These are phyloP conservation scores for Flaveria ramosissima DNA, from an alignment of 129 eudicot species.

Conservation along the genomic window DNA sequence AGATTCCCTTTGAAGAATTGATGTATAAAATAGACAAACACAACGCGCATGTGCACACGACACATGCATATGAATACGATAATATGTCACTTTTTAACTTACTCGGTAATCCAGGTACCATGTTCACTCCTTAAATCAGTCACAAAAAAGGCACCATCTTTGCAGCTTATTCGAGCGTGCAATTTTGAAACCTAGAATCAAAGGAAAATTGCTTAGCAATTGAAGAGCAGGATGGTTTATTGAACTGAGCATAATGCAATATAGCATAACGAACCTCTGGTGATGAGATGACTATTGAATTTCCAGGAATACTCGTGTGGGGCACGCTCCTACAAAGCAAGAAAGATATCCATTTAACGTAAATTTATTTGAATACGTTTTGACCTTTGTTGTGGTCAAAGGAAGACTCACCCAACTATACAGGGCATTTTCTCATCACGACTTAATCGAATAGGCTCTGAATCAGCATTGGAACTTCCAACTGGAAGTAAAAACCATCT, in stretches of 20 bases:
- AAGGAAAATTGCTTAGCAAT: background rate
- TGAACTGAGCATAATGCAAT: conserved; percentile 7
- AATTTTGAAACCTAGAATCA: conserved; percentile 63
- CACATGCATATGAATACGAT: background rate
- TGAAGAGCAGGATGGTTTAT: background rate
- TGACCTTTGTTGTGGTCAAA: background rate
- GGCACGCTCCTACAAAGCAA: conserved; percentile 62
- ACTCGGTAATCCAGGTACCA: conserved; percentile 89
- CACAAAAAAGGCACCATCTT: conserved; percentile 72
- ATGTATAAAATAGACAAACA: background rate
- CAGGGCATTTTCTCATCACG: conserved; percentile 74
- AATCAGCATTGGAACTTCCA: conserved; percentile 49
- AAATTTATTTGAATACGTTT: conserved; percentile 1
- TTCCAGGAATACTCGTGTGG: conserved; percentile 63
- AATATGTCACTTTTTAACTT: conserved; percentile 33
- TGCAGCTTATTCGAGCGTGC: conserved; percentile 87
- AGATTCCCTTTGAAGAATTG: background rate
- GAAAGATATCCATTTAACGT: background rate
- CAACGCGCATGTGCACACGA: background rate
- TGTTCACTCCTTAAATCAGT: conserved; percentile 88
- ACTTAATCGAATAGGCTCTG: conserved; percentile 55
- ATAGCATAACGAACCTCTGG: conserved; percentile 56
- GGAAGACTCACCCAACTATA: conserved; percentile 66
- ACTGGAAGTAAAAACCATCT: conserved; percentile 90
- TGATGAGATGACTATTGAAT: conserved; percentile 59